Evolutionary conservation across 345 rosid genomes (phyloP).

Genomic region (Cardiospermum halicacabum): DNA sequence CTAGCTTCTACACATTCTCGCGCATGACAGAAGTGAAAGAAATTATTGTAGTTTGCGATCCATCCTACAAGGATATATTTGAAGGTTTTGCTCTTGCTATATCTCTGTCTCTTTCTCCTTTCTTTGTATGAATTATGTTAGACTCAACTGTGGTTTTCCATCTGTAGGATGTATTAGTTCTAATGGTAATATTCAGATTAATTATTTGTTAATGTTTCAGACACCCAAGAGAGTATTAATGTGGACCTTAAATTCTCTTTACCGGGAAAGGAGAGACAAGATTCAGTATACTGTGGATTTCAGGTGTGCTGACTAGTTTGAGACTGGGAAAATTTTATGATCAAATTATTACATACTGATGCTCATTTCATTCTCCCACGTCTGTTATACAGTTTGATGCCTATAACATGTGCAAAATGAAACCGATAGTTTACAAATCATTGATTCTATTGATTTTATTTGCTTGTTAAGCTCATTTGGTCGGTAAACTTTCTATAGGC

Average conservation of each 20-base stretch:
- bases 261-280: constrained; percentile 97
- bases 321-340: constrained; percentile 1
- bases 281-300: constrained; percentile 84
- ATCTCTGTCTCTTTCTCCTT: not conserved
- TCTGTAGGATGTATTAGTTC: not conserved
- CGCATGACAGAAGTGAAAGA: constrained; percentile 77
- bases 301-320: constrained; percentile 44
- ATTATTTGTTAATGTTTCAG: constrained; percentile 29
- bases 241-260: constrained; percentile 69
- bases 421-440: not conserved
- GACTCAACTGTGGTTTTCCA: not conserved
- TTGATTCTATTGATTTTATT: not conserved
- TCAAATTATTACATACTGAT: not conserved
- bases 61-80: constrained; percentile 77
- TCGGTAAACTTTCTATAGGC: not conserved
- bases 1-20: constrained; percentile 81
- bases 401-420: too few relatives aligned
- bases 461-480: not conserved
- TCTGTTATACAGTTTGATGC: not conserved
- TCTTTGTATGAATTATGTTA: too few relatives aligned
- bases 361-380: not conserved
- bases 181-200: constrained; percentile 8
- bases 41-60: constrained; percentile 94
- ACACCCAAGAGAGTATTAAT: constrained; percentile 40
- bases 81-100: constrained; percentile 51